Evolutionary conservation across 2,329 filamentous ascomycete species (phyloP).

Genomic region (Penicillium sp.): DNA sequence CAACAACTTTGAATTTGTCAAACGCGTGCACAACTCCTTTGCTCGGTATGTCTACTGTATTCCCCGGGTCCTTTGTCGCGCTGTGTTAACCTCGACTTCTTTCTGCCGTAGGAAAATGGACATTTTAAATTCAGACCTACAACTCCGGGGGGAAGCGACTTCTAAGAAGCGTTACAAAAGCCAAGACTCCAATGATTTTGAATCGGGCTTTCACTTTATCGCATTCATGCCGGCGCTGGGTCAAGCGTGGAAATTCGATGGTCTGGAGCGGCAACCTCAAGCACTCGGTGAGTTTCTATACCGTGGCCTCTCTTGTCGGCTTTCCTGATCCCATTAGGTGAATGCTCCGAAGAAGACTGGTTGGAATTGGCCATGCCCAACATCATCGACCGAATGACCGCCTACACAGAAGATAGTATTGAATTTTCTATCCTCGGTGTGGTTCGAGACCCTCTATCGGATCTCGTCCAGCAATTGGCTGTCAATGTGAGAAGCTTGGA

Average conservation of each 20-base stretch:
- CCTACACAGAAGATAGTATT: constrained; percentile 60
- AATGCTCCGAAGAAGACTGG: constrained; percentile 58
- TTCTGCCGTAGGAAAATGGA: constrained; percentile 61
- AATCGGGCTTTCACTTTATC: constrained; percentile 79
- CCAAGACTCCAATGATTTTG: constrained; percentile 47
- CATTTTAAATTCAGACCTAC: constrained; percentile 66
- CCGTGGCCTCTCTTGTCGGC: background rate
- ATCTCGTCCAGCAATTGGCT: constrained; percentile 43
- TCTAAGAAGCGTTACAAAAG: constrained; percentile 38
- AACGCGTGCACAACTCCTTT: constrained; percentile 82
- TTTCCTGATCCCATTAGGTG: constrained; percentile 23
- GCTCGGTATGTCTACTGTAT: constrained; percentile 52
- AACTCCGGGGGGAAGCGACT: constrained; percentile 48
- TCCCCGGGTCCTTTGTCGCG: background rate
- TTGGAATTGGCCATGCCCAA: constrained; percentile 58
- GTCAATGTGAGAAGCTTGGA: constrained; percentile 46
- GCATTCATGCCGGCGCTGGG: constrained; percentile 76
- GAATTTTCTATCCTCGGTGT: constrained; percentile 76
- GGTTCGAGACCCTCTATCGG: constrained; percentile 59
- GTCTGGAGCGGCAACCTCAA: constrained; percentile 67
- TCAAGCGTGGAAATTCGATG: constrained; percentile 83
- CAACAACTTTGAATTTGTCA: constrained; percentile 69
- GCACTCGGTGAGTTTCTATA: constrained; percentile 50
- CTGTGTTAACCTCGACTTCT: constrained; percentile 1
- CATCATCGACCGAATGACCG: constrained; percentile 63